Evolutionary conservation across 139 green algal genomes (phyloP).

Genomic region (Bryopsis sp.): DNA sequence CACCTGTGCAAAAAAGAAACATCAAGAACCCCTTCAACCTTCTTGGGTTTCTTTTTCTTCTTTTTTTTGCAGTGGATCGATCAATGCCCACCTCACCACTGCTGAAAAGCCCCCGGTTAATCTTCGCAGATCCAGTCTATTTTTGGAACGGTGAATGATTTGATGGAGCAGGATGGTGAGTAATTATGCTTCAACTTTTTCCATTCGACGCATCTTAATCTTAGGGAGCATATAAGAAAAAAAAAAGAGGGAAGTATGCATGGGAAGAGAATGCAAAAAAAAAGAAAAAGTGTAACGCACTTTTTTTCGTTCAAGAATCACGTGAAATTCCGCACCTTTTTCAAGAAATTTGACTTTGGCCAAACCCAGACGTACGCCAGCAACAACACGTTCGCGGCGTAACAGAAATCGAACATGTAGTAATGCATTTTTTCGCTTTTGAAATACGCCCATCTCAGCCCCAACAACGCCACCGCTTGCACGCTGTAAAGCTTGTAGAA

Average conservation of each 20-base stretch:
- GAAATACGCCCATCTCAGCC: conserved; percentile 44
- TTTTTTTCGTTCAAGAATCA: conserved; percentile 35
- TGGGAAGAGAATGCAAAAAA: not conserved
- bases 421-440: conserved; percentile 27
- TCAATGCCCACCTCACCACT: not conserved
- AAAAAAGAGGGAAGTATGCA: not conserved
- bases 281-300: not conserved
- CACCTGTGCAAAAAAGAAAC: conserved; percentile 29
- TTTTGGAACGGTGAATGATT: too few relatives aligned
- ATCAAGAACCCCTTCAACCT: not conserved
- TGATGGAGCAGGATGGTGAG: too few relatives aligned
- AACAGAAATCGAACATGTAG: conserved; percentile 48
- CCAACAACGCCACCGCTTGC: conserved; percentile 50
- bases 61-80: not conserved
- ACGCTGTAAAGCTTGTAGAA: conserved; percentile 61
- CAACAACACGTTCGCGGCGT: conserved; percentile 53
- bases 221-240: not conserved
- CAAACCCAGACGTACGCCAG: conserved; percentile 52
- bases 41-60: not conserved
- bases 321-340: conserved; percentile 40
- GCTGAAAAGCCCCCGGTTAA: too few relatives aligned
- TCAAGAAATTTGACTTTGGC: conserved; percentile 33
- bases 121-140: too few relatives aligned
- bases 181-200: too few relatives aligned
- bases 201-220: too few relatives aligned